Percentiles rank a stretch among this genome's conserved stretches.
Conservation (phyloP, 495 filamentous ascomycete genomes). For the Xylaria nigripes region DNA sequence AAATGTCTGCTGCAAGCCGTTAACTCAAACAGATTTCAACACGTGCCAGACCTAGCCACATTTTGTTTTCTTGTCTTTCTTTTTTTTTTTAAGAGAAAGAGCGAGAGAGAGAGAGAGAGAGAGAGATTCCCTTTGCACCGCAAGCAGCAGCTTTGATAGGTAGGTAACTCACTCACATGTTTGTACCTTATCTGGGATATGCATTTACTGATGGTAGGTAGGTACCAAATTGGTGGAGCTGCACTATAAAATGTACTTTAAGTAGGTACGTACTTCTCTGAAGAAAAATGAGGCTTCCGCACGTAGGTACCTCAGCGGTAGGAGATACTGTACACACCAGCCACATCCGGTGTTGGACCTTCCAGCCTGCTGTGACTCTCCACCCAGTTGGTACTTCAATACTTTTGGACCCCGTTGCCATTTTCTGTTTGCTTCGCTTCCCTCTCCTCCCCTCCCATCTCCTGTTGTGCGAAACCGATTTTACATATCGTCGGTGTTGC, state of each 20-base stretch:
- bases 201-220: no score
- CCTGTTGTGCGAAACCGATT: slow-evolving; percentile 23
- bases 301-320: neutral
- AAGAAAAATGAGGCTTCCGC: neutral
- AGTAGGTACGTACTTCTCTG: neutral
- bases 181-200: no score
- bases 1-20: neutral
- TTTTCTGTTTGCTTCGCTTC: slow-evolving; percentile 26
- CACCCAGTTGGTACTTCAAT: slow-evolving; percentile 9
- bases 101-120: no score
- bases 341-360: slow-evolving; percentile 1
- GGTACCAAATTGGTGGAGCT: neutral
- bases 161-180: no score
- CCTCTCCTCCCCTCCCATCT: slow-evolving; percentile 24
- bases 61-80: no score
- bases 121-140: neutral
- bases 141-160: slow-evolving; percentile 5
- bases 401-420: slow-evolving; percentile 11
- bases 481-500: slow-evolving; percentile 29
- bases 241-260: neutral
- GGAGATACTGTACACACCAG: slow-evolving; percentile 4
- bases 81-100: no score
- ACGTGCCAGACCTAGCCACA: neutral
- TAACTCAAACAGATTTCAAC: neutral
- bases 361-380: slow-evolving; percentile 4